Base-by-base conservation (phyloP, 805 yeast genomes). In the Komagataella pastoris region DNA sequence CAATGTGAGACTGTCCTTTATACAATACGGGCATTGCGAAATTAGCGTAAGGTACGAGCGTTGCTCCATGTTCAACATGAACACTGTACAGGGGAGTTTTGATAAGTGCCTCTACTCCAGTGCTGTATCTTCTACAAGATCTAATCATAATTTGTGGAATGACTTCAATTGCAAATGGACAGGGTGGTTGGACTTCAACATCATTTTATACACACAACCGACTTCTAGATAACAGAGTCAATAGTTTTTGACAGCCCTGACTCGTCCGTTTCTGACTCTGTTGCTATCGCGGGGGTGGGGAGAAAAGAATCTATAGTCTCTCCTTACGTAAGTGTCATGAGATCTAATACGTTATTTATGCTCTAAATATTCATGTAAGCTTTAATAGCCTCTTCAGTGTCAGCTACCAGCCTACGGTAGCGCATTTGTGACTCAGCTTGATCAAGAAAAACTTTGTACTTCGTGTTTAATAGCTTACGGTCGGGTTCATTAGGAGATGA, bases 41-140 rank as follows among this genome's bases (percentile, higher is more conserved):
- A n/a, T 97, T 97, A 17, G 98, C 98, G 68, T 87, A 93, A 47
- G 95, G 95, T 3, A 90, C 98, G 83, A 93, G 83, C 52, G 86
- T 89, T 12, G 89, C 99, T 5, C 89, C 91, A 48, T 80, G 71
- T 52, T 77, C 76, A 43, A 83, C 71, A 64, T 93, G 97, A 21
- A 88, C 73, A 53, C 85, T 88, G 64, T 84, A 80, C 46, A 93
- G 72, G 3, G 98, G 95, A 1, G 98, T 93, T 57, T 77, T 71
- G 53, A 75, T 63, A 3, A 69, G 59, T 2, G 49, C 49, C 1
- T 67, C 56, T 10, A 30, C 40, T 30, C 14, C 40, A 3, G 40
- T 30, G 40, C 40, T 30, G n/a, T 30, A 30, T 30, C 40, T 30
- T 30, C 40, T 30, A 30, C 40, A 30, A 7, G 40, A 30, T 30